These are phyloP conservation scores for Drosera capensis DNA, from an alignment of 148 eudicot species.

Conservation along the genomic window DNA sequence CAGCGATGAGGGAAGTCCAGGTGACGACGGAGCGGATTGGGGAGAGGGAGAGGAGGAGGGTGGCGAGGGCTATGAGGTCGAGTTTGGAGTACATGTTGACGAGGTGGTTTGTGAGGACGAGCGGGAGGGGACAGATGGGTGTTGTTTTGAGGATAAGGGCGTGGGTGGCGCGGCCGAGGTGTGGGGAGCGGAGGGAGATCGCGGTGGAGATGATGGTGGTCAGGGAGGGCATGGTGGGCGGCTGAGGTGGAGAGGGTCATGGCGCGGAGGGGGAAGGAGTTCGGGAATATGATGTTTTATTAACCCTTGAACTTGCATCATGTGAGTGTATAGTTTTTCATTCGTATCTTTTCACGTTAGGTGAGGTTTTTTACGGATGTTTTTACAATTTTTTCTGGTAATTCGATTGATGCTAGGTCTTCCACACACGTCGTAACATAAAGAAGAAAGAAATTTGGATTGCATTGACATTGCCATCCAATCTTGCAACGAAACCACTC, in stretches of 20 bases:
- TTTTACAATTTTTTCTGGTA: too few relatives aligned
- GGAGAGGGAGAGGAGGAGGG: conserved; percentile 25
- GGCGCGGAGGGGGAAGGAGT: conserved; percentile 6
- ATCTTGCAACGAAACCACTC: too few relatives aligned
- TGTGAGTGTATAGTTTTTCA: too few relatives aligned
- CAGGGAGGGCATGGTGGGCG: conserved; percentile 17
- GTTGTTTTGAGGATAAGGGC: conserved; percentile 25
- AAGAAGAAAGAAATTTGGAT: too few relatives aligned
- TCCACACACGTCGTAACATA: too few relatives aligned
- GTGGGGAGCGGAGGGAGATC: conserved; percentile 16
- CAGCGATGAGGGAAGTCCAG: conserved; percentile 44
- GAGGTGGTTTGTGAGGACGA: conserved; percentile 33
- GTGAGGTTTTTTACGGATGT: too few relatives aligned
- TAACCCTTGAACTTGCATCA: too few relatives aligned
- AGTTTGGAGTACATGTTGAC: conserved; percentile 55
- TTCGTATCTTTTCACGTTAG: too few relatives aligned
- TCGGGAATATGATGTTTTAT: too few relatives aligned
- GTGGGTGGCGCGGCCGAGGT: conserved; percentile 34
- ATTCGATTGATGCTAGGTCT: too few relatives aligned
- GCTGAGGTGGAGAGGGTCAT: conserved; percentile 2
- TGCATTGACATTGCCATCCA: too few relatives aligned
- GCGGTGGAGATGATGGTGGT: conserved; percentile 17
- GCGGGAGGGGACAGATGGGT: conserved; percentile 10
- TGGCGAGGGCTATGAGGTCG: conserved; percentile 30
- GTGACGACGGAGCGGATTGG: conserved; percentile 44